phyloP scores from a whole-genome alignment of 2,329 filamentous ascomycete genomes.

The Trichoderma harzianum region DNA sequence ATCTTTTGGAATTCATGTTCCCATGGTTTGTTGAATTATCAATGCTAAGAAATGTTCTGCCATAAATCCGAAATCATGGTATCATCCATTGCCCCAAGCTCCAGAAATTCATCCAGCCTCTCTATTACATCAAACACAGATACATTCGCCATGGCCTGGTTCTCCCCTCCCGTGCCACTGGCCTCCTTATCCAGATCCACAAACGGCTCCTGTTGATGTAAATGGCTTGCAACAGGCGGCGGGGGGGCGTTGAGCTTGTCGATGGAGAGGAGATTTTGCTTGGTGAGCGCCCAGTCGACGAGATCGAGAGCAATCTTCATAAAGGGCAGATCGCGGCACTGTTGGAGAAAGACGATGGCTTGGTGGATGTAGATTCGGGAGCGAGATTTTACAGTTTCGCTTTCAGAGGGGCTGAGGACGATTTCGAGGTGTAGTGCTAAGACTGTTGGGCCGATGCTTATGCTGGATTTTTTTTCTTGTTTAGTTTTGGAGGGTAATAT shows the following conservation, averaged over 20 bases:
- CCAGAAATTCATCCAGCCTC: background rate
- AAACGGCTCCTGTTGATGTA: background rate
- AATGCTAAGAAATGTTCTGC: background rate
- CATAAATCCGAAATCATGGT: background rate
- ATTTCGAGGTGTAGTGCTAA: background rate
- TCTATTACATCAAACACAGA: background rate
- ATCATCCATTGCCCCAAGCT: background rate
- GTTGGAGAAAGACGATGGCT: background rate
- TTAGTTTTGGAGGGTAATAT: background rate
- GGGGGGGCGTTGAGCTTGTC: background rate
- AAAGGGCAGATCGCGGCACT: background rate
- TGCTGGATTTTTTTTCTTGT: background rate
- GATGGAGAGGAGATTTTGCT: background rate
- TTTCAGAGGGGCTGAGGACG: background rate
- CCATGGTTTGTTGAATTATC: background rate
- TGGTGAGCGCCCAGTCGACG: background rate
- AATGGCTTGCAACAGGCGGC: background rate
- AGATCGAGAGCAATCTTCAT: background rate
- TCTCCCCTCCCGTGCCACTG: background rate
- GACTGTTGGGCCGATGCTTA: background rate
- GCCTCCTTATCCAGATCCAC: background rate
- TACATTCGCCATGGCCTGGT: background rate
- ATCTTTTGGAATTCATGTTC: background rate
- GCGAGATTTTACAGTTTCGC: background rate
- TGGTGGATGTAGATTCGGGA: slow-evolving; percentile 1